Evolutionary conservation across 768 basidiomycete species (phyloP).

Genomic region (Suillus paluster): DNA sequence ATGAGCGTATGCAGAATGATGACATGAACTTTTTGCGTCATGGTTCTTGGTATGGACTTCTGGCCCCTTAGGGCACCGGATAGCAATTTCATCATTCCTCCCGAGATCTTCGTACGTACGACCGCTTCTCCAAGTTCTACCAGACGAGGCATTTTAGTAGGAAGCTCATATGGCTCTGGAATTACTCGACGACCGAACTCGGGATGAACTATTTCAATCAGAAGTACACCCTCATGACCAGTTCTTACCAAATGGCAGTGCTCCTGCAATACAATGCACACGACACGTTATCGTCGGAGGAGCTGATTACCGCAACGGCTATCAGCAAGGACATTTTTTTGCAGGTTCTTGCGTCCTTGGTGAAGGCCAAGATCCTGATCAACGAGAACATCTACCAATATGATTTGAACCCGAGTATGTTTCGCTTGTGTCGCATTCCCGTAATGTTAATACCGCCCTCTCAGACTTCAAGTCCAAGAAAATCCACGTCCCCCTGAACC

Average conservation of each 20-base stretch:
- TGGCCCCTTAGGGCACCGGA: slow-evolving; percentile 91
- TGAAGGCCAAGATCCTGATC: slow-evolving; percentile 88
- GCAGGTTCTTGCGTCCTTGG: slow-evolving; percentile 62
- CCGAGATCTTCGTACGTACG: slow-evolving; percentile 87
- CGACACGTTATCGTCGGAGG: slow-evolving; percentile 82
- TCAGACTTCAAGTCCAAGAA: slow-evolving; percentile 91
- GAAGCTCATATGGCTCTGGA: slow-evolving; percentile 98
- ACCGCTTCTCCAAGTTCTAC: slow-evolving; percentile 92
- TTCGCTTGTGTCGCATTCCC: background rate
- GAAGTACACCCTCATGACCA: slow-evolving; percentile 96
- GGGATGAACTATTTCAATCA: slow-evolving; percentile 91
- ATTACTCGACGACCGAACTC: slow-evolving; percentile 95
- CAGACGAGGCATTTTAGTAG: slow-evolving; percentile 92
- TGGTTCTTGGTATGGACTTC: slow-evolving; percentile 94
- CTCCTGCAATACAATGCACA: slow-evolving; percentile 91
- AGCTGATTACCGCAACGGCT: slow-evolving; percentile 77
- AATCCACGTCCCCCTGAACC: slow-evolving; percentile 88
- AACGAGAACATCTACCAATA: slow-evolving; percentile 90
- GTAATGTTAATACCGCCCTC: background rate
- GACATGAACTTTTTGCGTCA: slow-evolving; percentile 87
- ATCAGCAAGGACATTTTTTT: slow-evolving; percentile 81
- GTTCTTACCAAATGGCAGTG: slow-evolving; percentile 92
- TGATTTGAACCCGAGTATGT: slow-evolving; percentile 85
- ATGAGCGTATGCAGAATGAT: slow-evolving; percentile 85
- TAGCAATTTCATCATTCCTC: slow-evolving; percentile 87